These are phyloP conservation scores for Gorgonomyces haynaldii DNA, from an alignment of 192 early-diverging fungal genomes.

Conservation along the genomic window DNA sequence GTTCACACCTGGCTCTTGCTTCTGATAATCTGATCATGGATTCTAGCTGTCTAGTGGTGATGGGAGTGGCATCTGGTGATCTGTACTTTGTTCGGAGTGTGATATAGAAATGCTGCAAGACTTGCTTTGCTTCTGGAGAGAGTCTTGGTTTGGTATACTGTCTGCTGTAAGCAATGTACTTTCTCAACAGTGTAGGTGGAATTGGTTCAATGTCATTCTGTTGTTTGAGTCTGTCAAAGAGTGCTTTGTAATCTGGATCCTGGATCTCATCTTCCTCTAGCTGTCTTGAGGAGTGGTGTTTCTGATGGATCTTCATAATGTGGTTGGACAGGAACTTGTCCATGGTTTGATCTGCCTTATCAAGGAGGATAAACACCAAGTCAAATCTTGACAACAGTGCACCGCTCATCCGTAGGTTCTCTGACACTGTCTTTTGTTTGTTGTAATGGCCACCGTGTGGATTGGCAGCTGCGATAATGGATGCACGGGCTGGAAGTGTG, in stretches of 20 bases:
- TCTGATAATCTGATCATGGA: slow-evolving; percentile 64
- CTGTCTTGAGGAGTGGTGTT: slow-evolving; percentile 2
- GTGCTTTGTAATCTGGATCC: background rate
- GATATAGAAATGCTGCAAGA: slow-evolving; percentile 62
- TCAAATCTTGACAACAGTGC: slow-evolving; percentile 73
- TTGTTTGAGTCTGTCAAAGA: slow-evolving; percentile 36
- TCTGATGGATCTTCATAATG: slow-evolving; percentile 54
- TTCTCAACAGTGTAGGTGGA: slow-evolving; percentile 54
- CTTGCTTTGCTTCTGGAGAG: slow-evolving; percentile 41
- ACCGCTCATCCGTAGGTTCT: slow-evolving; percentile 67
- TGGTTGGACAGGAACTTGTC: slow-evolving; percentile 70
- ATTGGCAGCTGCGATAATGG: slow-evolving; percentile 74
- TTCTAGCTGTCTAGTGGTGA: slow-evolving; percentile 75
- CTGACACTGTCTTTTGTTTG: slow-evolving; percentile 66
- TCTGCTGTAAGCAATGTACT: slow-evolving; percentile 74
- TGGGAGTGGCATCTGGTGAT: slow-evolving; percentile 33
- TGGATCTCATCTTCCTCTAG: background rate
- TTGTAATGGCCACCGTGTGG: slow-evolving; percentile 62
- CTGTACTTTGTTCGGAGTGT: slow-evolving; percentile 42
- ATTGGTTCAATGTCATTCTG: slow-evolving; percentile 45
- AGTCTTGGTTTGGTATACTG: slow-evolving; percentile 63
- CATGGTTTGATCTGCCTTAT: slow-evolving; percentile 67
- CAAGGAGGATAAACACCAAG: slow-evolving; percentile 70
- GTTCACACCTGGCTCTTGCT: slow-evolving; percentile 64
- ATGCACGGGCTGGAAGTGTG: slow-evolving; percentile 64